Percentiles rank a stretch among this genome's conserved stretches.
Evolutionary conservation across 2,329 filamentous ascomycete genomes (phyloP).

Genomic region (Colletotrichum horii): DNA sequence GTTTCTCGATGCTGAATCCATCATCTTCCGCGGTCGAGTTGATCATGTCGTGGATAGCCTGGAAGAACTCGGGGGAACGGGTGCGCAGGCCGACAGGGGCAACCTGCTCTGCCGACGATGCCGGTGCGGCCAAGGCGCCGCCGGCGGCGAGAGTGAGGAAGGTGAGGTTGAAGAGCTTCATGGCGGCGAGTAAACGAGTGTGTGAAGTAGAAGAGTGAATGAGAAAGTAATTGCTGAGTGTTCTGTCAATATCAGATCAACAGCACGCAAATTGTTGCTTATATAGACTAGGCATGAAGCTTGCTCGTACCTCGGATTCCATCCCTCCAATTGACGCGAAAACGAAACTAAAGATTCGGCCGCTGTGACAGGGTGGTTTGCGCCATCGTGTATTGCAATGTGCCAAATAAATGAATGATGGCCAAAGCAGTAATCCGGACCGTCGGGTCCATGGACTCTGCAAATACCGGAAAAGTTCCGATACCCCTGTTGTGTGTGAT

Average conservation of each 20-base stretch:
- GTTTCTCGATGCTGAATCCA: not conserved
- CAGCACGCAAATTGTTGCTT: not conserved
- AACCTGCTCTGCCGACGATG: not conserved
- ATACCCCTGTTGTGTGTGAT: not conserved
- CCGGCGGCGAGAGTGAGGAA: not conserved
- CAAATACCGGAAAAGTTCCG: not conserved
- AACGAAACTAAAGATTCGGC: not conserved
- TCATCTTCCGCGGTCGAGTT: not conserved
- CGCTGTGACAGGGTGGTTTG: not conserved
- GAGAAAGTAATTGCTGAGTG: not conserved
- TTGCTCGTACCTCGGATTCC: not conserved
- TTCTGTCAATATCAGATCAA: not conserved
- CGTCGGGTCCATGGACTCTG: not conserved
- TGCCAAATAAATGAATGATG: not conserved
- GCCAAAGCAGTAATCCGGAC: not conserved
- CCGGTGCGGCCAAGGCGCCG: not conserved
- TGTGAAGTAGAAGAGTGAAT: not conserved
- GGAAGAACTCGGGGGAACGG: not conserved
- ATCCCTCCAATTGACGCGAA: not conserved
- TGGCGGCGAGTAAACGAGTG: not conserved
- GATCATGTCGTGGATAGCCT: not conserved
- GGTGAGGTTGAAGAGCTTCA: not conserved
- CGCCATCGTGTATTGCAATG: not conserved
- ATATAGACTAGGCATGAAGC: not conserved
- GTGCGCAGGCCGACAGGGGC: not conserved